Evolutionary conservation across 2,329 filamentous ascomycete genomes (phyloP).

Genomic region (Sporothrix schenckii): DNA sequence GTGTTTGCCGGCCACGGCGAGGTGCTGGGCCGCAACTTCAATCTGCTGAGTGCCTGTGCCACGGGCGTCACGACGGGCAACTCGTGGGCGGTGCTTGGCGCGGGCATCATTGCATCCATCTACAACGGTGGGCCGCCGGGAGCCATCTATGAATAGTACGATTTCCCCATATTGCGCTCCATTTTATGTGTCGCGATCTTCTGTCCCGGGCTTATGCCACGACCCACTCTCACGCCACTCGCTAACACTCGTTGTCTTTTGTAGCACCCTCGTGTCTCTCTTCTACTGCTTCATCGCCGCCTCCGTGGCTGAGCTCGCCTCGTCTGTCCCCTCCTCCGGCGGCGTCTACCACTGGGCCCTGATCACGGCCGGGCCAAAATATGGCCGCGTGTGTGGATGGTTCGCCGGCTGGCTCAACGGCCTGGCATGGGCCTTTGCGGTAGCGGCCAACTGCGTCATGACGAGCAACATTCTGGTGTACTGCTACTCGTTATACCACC

Average conservation of each 20-base stretch:
- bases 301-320: constrained; percentile 63
- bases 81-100: constrained; percentile 16
- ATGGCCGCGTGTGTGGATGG: constrained; percentile 55
- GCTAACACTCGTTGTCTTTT: not conserved
- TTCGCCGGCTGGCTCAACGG: constrained; percentile 54
- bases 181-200: not conserved
- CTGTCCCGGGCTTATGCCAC: not conserved
- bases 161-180: not conserved
- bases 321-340: constrained; percentile 62
- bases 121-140: constrained; percentile 29
- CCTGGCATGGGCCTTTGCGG: constrained; percentile 48
- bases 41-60: constrained; percentile 17
- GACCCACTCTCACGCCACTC: not conserved
- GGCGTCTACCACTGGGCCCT: constrained; percentile 66
- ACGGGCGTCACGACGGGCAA: constrained; percentile 14
- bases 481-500: constrained; percentile 50
- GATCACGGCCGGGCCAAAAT: constrained; percentile 53
- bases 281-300: constrained; percentile 63
- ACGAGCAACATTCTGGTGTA: constrained; percentile 49
- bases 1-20: constrained; percentile 15
- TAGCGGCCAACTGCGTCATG: constrained; percentile 48
- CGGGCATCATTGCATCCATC: constrained; percentile 17
- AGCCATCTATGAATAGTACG: constrained; percentile 37
- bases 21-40: constrained; percentile 8
- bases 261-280: constrained; percentile 40